Evolutionary conservation across 768 basidiomycete genomes (phyloP), one percentile per base, ranked within the genome.

Genomic region (Leccinum variicolor): DNA sequence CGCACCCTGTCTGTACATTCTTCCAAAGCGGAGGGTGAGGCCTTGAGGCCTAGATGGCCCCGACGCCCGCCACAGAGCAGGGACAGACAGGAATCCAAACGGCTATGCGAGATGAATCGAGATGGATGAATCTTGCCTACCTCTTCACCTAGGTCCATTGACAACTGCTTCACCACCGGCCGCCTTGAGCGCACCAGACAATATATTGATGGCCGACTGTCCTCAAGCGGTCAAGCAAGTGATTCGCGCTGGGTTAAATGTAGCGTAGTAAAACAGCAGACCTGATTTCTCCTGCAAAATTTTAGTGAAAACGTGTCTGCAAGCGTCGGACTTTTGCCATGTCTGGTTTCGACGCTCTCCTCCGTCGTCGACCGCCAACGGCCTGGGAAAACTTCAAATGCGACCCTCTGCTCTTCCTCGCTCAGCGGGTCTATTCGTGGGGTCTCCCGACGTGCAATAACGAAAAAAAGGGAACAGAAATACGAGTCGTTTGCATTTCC

Each of bases 41-140:
- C 53, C 86, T 76, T 79, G 82, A 1, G 84, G 85, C 34, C 84
- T 54, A 14, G n/a, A 29, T 33, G 31, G 13, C 10, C n/a, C n/a
- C n/a, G n/a, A n/a, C n/a, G n/a, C n/a, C 26, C 6, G 28, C 36
- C 36, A 5, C 17, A 26, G 10, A 26, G 14, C 48, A 49, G 26
- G 28, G 31, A 17, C 11, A 50, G 29, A 50, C 31, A 10, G 7
- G 14, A 7, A 13, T 47, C 26, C 19, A 19, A 43, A 39, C 13
- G 6, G 36, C 19, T 2, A 36, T n/a, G 10, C 29, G 11, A 39
- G n/a, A 52, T n/a, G 17, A 45, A 23, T 28, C 14, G 15, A 49
- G 50, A 25, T 7, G 21, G n/a, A n/a, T n/a, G n/a, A n/a, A n/a
- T 11, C 21, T 9, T 9, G 15, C 45, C 13, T 46, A 81, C 83